A percentile compares a stretch with the other conserved stretches of the same genome.
phyloP scores from a whole-genome alignment of 176 grass and related monocot genomes.

The Raddia guianensis region DNA sequence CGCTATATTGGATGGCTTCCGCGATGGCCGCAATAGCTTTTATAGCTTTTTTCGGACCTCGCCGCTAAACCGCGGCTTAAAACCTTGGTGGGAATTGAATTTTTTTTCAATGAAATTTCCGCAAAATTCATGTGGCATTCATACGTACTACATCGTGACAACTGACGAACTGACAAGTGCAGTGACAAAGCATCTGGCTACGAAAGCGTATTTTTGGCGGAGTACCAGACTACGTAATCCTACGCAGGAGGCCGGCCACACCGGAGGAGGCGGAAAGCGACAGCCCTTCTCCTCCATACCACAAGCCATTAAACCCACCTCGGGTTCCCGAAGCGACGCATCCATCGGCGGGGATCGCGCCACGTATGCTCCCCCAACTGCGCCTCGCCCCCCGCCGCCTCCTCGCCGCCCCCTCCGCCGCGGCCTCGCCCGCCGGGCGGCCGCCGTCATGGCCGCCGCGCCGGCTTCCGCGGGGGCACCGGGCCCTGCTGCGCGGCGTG shows the following conservation, averaged over 20 bases:
- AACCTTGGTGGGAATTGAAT: no score
- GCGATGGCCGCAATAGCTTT: no score
- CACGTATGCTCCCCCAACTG: constrained; percentile 47
- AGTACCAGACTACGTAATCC: not conserved
- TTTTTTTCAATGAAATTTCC: no score
- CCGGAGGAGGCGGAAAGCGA: not conserved
- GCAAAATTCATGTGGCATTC: no score
- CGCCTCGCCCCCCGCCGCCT: constrained; percentile 32
- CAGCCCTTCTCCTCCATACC: not conserved
- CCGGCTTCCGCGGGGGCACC: not conserved
- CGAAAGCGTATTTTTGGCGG: no score
- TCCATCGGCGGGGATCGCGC: constrained; percentile 27
- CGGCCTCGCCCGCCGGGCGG: constrained; percentile 22
- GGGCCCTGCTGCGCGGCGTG: constrained; percentile 55
- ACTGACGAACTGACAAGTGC: no score
- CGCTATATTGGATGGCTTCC: no score
- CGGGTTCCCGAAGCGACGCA: not conserved
- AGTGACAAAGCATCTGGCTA: no score
- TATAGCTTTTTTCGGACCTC: no score
- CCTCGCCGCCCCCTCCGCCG: constrained; percentile 7
- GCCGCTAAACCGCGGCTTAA: no score
- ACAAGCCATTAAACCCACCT: not conserved
- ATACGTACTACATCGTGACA: no score
- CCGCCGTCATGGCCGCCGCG: constrained; percentile 37
- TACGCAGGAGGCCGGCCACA: not conserved